phyloP scores from a whole-genome alignment of 163 green algal genomes.

The Chlorella variabilis region DNA sequence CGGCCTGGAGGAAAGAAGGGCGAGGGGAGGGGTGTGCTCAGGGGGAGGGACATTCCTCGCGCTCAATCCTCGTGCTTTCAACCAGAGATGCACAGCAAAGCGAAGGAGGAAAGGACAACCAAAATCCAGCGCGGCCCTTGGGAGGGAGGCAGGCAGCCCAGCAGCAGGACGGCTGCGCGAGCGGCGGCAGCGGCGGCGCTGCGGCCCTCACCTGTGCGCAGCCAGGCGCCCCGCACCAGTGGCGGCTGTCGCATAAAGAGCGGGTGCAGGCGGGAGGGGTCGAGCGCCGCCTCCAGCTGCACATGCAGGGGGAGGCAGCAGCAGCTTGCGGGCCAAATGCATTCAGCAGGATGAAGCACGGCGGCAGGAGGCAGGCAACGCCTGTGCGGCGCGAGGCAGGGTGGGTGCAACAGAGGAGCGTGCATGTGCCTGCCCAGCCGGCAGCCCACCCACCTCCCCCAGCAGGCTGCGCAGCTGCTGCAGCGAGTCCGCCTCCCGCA shows the following conservation, averaged over 20 bases:
- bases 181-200: too few species aligned
- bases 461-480: slow-evolving; percentile 59
- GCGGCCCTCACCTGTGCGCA: slow-evolving; percentile 52
- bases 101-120: too few species aligned
- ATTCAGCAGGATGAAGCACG: not conserved
- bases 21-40: too few species aligned
- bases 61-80: too few species aligned
- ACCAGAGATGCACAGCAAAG: too few species aligned
- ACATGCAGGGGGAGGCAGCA: not conserved
- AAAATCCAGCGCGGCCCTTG: too few species aligned
- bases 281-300: slow-evolving; percentile 26
- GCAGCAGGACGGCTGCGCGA: too few species aligned
- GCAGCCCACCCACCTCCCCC: slow-evolving; percentile 49
- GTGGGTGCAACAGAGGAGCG: not conserved
- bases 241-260: slow-evolving; percentile 47
- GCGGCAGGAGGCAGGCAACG: not conserved
- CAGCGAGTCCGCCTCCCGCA: slow-evolving; percentile 40
- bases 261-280: slow-evolving; percentile 38
- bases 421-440: not conserved
- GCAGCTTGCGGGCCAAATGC: not conserved
- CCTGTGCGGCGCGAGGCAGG: not conserved
- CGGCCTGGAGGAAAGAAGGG: not conserved
- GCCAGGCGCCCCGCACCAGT: slow-evolving; percentile 67
- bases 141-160: too few species aligned
- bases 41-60: too few species aligned